Percentiles rank a stretch among this genome's conserved stretches.
These are phyloP conservation scores for Pseudotsuga menziesii DNA, from an alignment of 75 land plant species.

Conservation along the genomic window DNA sequence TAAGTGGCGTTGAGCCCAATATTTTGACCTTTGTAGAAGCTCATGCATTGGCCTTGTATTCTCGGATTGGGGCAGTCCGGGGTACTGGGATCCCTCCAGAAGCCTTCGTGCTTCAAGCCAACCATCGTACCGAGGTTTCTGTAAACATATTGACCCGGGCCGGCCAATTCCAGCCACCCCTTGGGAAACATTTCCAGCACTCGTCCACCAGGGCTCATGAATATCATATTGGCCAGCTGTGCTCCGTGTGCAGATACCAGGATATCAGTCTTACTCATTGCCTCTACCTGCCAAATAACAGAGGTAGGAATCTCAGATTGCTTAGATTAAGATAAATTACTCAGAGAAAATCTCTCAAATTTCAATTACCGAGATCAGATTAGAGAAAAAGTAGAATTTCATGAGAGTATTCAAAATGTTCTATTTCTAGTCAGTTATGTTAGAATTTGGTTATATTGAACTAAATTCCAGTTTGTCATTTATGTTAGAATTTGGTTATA, in stretches of 20 bases:
- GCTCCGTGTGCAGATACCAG: slow-evolving; percentile 35
- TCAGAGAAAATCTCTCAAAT: too few relatives aligned
- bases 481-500: too few relatives aligned
- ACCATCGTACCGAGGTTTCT: slow-evolving; percentile 17
- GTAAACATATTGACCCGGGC: slow-evolving; percentile 31
- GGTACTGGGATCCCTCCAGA: slow-evolving; percentile 24
- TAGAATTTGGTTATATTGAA: too few relatives aligned
- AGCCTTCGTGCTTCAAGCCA: slow-evolving; percentile 23
- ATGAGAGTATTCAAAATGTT: too few relatives aligned
- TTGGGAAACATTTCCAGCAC: slow-evolving; percentile 31
- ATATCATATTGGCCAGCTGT: slow-evolving; percentile 34
- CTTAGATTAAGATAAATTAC: too few relatives aligned
- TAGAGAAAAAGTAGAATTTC: too few relatives aligned
- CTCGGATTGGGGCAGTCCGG: slow-evolving; percentile 27
- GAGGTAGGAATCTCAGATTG: background rate
- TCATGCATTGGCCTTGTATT: slow-evolving; percentile 9
- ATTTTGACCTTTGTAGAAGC: slow-evolving; percentile 24
- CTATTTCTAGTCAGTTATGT: too few relatives aligned
- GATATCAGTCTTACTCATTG: slow-evolving; percentile 28
- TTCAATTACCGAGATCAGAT: too few relatives aligned
- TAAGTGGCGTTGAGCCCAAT: slow-evolving; percentile 27
- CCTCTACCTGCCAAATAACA: slow-evolving; percentile 14
- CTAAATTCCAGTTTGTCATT: too few relatives aligned
- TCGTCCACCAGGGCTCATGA: slow-evolving; percentile 28
- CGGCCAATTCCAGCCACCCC: slow-evolving; percentile 36